Evolutionary conservation across 768 basidiomycete species (phyloP).

Genomic region (Exidia glandulosa): DNA sequence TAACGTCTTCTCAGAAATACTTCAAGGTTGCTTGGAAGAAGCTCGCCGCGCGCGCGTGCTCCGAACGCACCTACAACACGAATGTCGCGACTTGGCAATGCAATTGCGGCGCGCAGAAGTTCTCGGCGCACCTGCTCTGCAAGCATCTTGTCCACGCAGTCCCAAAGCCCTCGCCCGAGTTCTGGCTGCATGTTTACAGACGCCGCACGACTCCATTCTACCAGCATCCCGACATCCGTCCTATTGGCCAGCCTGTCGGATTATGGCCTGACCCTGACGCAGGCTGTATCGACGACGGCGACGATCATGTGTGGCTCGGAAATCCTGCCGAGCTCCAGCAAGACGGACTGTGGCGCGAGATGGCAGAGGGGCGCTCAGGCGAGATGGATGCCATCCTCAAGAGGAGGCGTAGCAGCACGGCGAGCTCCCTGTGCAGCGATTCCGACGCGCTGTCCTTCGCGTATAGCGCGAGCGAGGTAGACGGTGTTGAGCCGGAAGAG

Average conservation of each 20-base stretch:
- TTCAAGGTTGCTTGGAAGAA: conserved; percentile 18
- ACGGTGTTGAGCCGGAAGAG: conserved; percentile 8
- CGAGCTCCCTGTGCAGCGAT: not conserved
- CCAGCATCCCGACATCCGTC: conserved; percentile 8
- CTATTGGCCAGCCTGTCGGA: not conserved
- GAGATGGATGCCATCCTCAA: conserved; percentile 2
- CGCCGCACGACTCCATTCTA: conserved; percentile 16
- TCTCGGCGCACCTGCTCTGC: conserved; percentile 18
- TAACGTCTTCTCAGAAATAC: conserved; percentile 14
- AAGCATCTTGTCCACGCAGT: conserved; percentile 24
- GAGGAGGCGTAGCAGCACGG: conserved; percentile 1
- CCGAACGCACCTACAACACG: conserved; percentile 12
- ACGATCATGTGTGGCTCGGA: conserved; percentile 14
- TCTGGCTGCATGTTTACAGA: conserved; percentile 13
- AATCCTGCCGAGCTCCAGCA: conserved; percentile 4
- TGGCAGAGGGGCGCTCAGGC: conserved; percentile 1
- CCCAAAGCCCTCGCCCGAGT: conserved; percentile 5
- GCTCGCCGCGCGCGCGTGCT: not conserved
- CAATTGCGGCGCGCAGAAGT: conserved; percentile 20
- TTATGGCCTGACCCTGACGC: not conserved
- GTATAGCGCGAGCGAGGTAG: not conserved
- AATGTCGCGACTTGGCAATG: conserved; percentile 17
- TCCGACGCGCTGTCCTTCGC: not conserved
- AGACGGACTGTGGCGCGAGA: conserved; percentile 5
- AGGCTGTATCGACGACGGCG: conserved; percentile 14